phyloP scores from a whole-genome alignment of 371 early-diverging fungal genomes.

The Funneliformis caledonium region DNA sequence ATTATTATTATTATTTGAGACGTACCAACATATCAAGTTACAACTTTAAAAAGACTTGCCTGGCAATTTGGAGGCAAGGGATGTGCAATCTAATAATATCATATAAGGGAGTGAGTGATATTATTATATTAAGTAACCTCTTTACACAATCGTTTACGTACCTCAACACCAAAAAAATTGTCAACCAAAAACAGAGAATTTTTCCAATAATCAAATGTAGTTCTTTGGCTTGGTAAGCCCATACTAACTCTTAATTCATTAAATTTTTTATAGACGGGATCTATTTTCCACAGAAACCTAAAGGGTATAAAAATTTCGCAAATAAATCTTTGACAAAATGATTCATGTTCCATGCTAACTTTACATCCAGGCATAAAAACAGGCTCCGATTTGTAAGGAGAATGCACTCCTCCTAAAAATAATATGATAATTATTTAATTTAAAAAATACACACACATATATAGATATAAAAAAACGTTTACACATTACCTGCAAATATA shows the following conservation, averaged over 20 bases:
- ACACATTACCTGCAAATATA: too few species aligned
- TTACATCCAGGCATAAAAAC: not conserved
- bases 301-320: not conserved
- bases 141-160: not conserved
- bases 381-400: slow-evolving; percentile 22
- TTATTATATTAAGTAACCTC: not conserved
- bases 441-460: too few species aligned
- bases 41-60: not conserved
- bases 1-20: not conserved
- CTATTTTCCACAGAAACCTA: not conserved
- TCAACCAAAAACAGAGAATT: not conserved
- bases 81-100: not conserved
- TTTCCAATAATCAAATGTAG: not conserved
- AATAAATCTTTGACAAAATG: slow-evolving; percentile 5
- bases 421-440: too few species aligned
- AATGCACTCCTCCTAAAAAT: not conserved
- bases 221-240: not conserved
- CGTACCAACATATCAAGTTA: too few species aligned
- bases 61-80: not conserved
- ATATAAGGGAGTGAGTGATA: not conserved
- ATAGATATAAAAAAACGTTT: too few species aligned
- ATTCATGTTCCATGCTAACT: not conserved
- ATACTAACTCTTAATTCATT: not conserved
- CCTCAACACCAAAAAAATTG: slow-evolving; percentile 28
- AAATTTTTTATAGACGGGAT: not conserved